These are phyloP conservation scores for Auricularia cornea DNA, from an alignment of 768 basidiomycete genomes.

Conservation along the genomic window DNA sequence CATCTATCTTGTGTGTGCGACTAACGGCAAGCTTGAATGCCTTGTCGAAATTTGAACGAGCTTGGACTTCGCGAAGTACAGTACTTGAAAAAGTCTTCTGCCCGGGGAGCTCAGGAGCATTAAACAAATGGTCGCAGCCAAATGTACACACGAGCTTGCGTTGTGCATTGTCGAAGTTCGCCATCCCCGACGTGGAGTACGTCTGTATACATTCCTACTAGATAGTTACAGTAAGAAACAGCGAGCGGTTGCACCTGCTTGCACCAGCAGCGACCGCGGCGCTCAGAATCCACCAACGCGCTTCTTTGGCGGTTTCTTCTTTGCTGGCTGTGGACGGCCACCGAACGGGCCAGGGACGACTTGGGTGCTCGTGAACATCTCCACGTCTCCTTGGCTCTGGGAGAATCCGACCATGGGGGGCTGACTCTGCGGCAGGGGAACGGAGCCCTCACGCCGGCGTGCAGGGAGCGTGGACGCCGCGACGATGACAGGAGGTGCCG, in stretches of 20 bases:
- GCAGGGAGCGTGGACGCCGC: neutral
- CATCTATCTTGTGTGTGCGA: neutral
- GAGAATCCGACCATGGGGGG: neutral
- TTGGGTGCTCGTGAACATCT: slow-evolving; percentile 51
- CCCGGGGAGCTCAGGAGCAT: neutral
- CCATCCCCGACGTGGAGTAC: too few species aligned
- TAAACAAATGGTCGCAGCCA: too few species aligned
- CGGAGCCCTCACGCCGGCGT: neutral
- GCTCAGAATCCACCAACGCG: slow-evolving; percentile 68
- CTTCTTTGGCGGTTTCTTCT: slow-evolving; percentile 57
- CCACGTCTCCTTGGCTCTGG: slow-evolving; percentile 26
- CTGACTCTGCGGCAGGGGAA: neutral
- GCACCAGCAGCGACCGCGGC: too few species aligned
- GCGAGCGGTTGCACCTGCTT: too few species aligned
- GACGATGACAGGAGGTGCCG: neutral
- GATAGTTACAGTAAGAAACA: too few species aligned
- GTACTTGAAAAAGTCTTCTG: neutral
- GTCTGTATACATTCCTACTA: too few species aligned
- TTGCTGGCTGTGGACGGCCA: slow-evolving; percentile 37
- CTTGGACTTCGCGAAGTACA: too few species aligned
- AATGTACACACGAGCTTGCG: too few species aligned
- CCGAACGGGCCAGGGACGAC: slow-evolving; percentile 63
- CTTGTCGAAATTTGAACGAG: too few species aligned
- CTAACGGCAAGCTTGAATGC: too few species aligned
- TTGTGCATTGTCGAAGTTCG: too few species aligned